These are phyloP conservation scores for Phialophora macrospora DNA, from an alignment of 2,329 filamentous ascomycete genomes.

Conservation along the genomic window DNA sequence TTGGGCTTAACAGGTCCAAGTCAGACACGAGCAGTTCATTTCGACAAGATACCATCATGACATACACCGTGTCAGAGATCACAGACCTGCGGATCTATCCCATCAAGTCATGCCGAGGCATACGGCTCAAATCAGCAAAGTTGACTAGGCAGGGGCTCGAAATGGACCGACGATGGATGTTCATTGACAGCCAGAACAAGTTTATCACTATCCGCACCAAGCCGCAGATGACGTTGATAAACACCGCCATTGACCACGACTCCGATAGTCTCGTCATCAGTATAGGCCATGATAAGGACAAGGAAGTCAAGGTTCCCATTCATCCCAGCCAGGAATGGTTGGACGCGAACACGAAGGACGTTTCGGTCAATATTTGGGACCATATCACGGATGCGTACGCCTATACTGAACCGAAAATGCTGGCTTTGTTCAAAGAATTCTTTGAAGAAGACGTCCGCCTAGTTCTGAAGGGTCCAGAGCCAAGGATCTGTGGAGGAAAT, in stretches of 20 bases:
- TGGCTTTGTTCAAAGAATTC: constrained; percentile 60
- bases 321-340: constrained; percentile 62
- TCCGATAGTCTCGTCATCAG: constrained; percentile 56
- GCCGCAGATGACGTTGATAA: constrained; percentile 67
- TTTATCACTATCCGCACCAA: constrained; percentile 68
- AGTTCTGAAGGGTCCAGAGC: constrained; percentile 66
- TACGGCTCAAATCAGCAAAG: constrained; percentile 58
- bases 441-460: constrained; percentile 58
- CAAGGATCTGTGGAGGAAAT: constrained; percentile 61
- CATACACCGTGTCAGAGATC: constrained; percentile 33
- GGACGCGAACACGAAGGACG: constrained; percentile 55
- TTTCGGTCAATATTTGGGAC: constrained; percentile 63
- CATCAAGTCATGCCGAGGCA: constrained; percentile 69
- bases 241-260: constrained; percentile 55
- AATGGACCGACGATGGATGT: constrained; percentile 70
- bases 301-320: constrained; percentile 59
- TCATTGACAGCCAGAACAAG: constrained; percentile 59
- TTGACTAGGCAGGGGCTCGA: constrained; percentile 63
- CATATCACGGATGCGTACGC: constrained; percentile 62
- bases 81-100: constrained; percentile 62
- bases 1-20: background rate
- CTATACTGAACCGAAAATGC: constrained; percentile 57
- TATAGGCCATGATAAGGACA: constrained; percentile 41
- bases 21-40: background rate
- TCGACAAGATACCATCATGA: constrained; percentile 17